Evolutionary conservation across 176 grass and related monocot genomes (phyloP), one percentile per base, ranked within the genome.

Genomic region (Musa schizocarpa): DNA sequence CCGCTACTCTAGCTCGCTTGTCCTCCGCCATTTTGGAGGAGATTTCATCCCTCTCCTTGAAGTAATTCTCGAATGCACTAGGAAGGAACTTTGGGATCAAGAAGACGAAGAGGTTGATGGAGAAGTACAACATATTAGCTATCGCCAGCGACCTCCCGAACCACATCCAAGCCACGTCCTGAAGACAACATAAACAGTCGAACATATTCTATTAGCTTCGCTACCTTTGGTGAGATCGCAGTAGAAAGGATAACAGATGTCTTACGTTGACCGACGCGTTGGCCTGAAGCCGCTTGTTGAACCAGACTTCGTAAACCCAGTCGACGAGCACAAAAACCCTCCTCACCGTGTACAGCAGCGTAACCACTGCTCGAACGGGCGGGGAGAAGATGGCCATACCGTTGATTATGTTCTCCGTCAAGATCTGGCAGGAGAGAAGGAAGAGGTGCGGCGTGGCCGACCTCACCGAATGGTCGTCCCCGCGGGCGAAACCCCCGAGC

Each of bases 401-500:
- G 22, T 84, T 83, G 1, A 98, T 70, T 12, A 98, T 78, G 85
- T 98, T 98, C 86, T 98, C 94, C 1, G 90, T 98, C 11, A 98
- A 78, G 76, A 98, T 89, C 84, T 98, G 94, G 80, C 90, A 98
- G 0, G 90, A 91, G 11, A 98, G 80, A 67, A 98, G 73, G 86
- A 98, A 98, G 24, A 98, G 83, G 77, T 93, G 94, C 50, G 94
- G 94, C 76, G 94, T 93, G 21, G 88, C 86, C 1, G 88, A 83
- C 52, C 84, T 75, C 78, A 93, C 84, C 6, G 88, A 84, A 2
- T 78, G 72, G 9, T 93, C 94, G 76, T 93, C 94, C 0, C 90
- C 86, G 12, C 90, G 84, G 17, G 88, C 94, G 81, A 97, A 97
- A 12, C 88, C 90, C 9, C 94, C 94, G 71, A 97, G 86, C 69